These are phyloP conservation scores for Fusarium multiceps DNA, from an alignment of 2,329 filamentous ascomycete genomes.

Conservation along the genomic window DNA sequence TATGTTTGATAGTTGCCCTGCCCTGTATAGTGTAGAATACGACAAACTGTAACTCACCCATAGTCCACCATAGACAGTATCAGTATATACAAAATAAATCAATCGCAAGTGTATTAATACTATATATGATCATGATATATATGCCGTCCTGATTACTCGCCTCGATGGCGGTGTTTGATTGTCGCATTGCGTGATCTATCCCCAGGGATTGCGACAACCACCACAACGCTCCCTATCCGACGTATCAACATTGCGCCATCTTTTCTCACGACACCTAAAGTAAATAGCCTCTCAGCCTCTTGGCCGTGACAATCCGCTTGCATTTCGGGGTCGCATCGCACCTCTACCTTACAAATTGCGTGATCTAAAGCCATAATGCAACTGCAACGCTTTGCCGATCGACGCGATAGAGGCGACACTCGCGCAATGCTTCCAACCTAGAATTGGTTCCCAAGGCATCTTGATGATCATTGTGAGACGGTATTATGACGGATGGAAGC, in stretches of 20 bases:
- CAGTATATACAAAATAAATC: accelerated
- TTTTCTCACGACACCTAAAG: background rate
- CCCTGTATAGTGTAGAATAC: background rate
- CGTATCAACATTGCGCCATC: conserved; percentile 41
- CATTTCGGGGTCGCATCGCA: background rate
- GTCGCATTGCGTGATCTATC: conserved; percentile 42
- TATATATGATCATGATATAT: background rate
- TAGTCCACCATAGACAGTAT: background rate
- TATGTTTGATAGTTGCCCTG: background rate
- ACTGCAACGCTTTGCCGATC: background rate
- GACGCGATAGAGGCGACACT: conserved; percentile 17
- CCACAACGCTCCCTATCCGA: background rate
- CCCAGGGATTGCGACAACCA: conserved; percentile 43
- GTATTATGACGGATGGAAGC: conserved; percentile 18
- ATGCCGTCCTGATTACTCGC: background rate
- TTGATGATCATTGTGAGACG: background rate
- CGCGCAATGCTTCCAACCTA: conserved; percentile 29
- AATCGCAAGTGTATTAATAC: accelerated
- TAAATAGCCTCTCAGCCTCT: background rate
- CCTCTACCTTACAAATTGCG: conserved; percentile 30
- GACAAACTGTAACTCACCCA: background rate
- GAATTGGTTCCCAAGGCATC: conserved; percentile 1
- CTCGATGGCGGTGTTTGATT: background rate
- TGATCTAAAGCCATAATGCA: conserved; percentile 27
- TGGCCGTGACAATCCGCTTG: no score